Conservation (phyloP, 306 rosid genomes). For the Citrullus mucosospermus region DNA sequence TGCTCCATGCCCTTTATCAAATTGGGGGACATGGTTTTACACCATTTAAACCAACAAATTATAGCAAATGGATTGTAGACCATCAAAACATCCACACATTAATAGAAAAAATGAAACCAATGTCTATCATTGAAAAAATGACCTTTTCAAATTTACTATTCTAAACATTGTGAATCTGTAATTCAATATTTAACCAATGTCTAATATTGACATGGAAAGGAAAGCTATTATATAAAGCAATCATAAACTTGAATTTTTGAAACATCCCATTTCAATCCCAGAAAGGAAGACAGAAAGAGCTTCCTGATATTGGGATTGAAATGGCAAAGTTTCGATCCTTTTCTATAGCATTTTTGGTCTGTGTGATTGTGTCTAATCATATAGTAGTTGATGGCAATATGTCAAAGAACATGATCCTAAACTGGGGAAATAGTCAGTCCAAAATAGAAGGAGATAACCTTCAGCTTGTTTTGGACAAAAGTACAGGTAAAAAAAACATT, state of each 20-base stretch:
- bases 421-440: conserved; percentile 46
- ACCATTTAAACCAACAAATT: not conserved
- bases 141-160: not conserved
- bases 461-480: conserved; percentile 49
- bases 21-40: not conserved
- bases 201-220: not conserved
- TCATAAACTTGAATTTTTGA: conserved; percentile 5
- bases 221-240: conserved; percentile 24
- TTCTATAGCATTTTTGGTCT: conserved; percentile 16
- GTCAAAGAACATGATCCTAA: conserved; percentile 40
- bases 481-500: conserved; percentile 31
- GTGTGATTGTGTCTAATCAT: conserved; percentile 14
- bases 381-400: conserved; percentile 28
- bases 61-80: not conserved
- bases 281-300: not conserved
- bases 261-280: conserved; percentile 12
- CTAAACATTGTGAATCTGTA: not conserved
- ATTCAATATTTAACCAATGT: not conserved
- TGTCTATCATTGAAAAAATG: not conserved
- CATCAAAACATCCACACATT: not conserved
- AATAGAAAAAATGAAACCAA: not conserved
- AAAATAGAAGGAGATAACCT: conserved; percentile 40
- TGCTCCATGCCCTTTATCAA: not conserved
- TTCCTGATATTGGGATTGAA: conserved; percentile 5
- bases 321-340: conserved; percentile 28